Conservation (phyloP, 768 basidiomycete species). For the Termitomyces sp. region DNA sequence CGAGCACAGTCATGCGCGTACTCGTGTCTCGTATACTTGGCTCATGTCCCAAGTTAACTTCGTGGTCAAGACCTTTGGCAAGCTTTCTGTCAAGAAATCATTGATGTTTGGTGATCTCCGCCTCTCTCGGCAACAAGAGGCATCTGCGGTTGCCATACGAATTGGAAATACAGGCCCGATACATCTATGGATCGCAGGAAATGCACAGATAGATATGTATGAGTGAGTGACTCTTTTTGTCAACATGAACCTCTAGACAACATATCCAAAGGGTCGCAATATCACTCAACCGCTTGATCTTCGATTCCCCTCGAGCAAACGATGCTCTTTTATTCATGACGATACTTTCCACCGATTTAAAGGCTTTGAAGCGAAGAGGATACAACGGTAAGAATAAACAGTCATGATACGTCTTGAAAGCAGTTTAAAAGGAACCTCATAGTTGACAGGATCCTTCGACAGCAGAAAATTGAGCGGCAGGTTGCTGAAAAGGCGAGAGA, state of each 20-base stretch:
- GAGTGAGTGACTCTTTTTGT: constrained; percentile 56
- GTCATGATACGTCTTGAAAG: not conserved
- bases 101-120: constrained; percentile 48
- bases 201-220: constrained; percentile 80
- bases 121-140: constrained; percentile 53
- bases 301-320: constrained; percentile 75
- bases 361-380: constrained; percentile 74
- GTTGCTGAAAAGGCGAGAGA: constrained; percentile 42
- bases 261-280: constrained; percentile 63
- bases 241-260: not conserved
- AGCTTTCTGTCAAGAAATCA: constrained; percentile 57
- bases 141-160: constrained; percentile 66
- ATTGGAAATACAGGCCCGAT: constrained; percentile 48
- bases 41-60: constrained; percentile 60
- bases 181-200: constrained; percentile 73
- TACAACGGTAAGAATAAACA: constrained; percentile 58
- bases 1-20: constrained; percentile 71
- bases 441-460: constrained; percentile 90
- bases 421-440: not conserved
- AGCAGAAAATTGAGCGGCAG: constrained; percentile 66
- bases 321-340: constrained; percentile 91
- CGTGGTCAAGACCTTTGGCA: constrained; percentile 62
- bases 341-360: constrained; percentile 86
- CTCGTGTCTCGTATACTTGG: constrained; percentile 62
- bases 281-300: constrained; percentile 73